phyloP scores from a whole-genome alignment of 202 grass and related monocot genomes.

The Setaria viridis region DNA sequence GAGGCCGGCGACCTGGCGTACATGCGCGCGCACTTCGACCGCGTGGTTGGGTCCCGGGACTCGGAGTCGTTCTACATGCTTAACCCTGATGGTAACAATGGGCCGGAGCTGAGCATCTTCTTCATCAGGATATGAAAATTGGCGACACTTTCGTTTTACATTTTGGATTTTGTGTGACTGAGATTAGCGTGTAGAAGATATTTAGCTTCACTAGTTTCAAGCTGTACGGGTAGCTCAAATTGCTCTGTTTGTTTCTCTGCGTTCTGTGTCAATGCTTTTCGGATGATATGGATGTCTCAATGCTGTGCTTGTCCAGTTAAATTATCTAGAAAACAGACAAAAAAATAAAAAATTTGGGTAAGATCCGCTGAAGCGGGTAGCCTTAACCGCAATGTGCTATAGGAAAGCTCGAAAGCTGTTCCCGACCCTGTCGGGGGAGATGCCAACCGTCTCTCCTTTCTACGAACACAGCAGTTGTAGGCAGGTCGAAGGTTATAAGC shows the following conservation, averaged over 20 bases:
- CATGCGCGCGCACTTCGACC: constrained; percentile 86
- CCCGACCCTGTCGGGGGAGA: constrained; percentile 59
- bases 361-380: constrained; percentile 46
- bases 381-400: constrained; percentile 49
- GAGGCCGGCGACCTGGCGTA: constrained; percentile 77
- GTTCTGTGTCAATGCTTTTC: not conserved
- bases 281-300: not conserved
- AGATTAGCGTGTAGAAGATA: constrained; percentile 11
- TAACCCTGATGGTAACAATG: constrained; percentile 83
- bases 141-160: not conserved
- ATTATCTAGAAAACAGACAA: too few relatives aligned
- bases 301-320: too few relatives aligned
- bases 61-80: constrained; percentile 94
- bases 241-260: not conserved
- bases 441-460: constrained; percentile 76
- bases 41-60: constrained; percentile 76
- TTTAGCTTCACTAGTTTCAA: not conserved
- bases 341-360: constrained; percentile 34
- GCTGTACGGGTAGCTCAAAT: not conserved
- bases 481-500: not conserved
- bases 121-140: constrained; percentile 82
- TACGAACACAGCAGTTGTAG: rapidly evolving
- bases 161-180: not conserved
- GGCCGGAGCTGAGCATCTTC: constrained; percentile 94
- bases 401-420: constrained; percentile 40